Evolutionary conservation across 1,284 basidiomycete species (phyloP).

Genomic region (Tilletia caries): DNA sequence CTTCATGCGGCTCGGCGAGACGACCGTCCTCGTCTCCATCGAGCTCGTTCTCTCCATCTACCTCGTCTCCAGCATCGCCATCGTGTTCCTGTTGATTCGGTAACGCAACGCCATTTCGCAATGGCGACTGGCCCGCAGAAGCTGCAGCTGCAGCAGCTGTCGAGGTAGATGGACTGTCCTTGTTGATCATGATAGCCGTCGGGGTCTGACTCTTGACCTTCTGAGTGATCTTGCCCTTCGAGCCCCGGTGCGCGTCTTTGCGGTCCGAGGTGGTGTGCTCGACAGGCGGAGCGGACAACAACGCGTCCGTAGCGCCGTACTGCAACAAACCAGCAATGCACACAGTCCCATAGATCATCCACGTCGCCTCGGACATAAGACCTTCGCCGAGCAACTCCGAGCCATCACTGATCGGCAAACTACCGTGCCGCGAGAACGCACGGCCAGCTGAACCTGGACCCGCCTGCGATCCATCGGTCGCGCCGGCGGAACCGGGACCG

Average conservation of each 20-base stretch:
- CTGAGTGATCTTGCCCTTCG: conserved; percentile 34
- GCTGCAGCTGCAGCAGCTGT: background rate
- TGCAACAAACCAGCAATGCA: conserved; percentile 80
- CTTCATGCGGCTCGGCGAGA: conserved; percentile 27
- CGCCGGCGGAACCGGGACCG: background rate
- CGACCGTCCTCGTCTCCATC: conserved; percentile 6
- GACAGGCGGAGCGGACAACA: conserved; percentile 57
- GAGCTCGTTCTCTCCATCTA: conserved; percentile 11
- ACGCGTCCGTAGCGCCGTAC: conserved; percentile 74
- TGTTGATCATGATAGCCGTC: conserved; percentile 31
- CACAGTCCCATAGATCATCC: conserved; percentile 93
- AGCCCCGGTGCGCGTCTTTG: conserved; percentile 51
- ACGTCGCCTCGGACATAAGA: conserved; percentile 73
- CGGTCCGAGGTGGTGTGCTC: conserved; percentile 31
- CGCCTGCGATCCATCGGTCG: no score
- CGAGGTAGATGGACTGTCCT: conserved; percentile 23
- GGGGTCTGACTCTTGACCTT: conserved; percentile 56
- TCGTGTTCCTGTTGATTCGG: conserved; percentile 16
- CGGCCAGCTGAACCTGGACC: background rate
- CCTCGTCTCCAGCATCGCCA: conserved; percentile 13
- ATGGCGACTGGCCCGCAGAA: conserved; percentile 31
- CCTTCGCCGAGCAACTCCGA: background rate
- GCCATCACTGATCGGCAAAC: background rate
- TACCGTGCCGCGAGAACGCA: background rate
- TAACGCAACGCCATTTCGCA: conserved; percentile 19